Percentiles rank a stretch among this genome's conserved stretches.
Conservation (phyloP, 78 protist species). For the slime mould (Dictyostelium discoideum) region DNA sequence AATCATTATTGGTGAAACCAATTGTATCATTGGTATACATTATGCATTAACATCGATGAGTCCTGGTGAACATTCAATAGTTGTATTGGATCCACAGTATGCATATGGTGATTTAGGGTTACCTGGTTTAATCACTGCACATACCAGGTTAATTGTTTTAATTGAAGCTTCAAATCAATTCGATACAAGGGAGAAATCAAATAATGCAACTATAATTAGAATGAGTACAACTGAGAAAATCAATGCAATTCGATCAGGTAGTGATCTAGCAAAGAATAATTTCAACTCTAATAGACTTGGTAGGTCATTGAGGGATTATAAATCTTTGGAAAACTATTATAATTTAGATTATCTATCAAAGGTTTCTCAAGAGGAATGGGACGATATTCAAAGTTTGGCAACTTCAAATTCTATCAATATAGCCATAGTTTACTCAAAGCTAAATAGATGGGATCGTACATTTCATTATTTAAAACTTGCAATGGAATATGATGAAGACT, state of each 20-base stretch:
- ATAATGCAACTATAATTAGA: background rate
- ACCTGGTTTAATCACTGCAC: background rate
- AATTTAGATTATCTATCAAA: background rate
- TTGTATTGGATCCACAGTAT: background rate
- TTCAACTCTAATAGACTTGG: background rate
- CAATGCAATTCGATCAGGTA: background rate
- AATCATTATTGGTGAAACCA: background rate
- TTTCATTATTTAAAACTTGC: background rate
- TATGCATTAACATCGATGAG: background rate
- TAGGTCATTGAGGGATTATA: background rate
- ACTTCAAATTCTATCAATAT: background rate
- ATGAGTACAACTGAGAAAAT: background rate
- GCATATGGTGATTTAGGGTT: conserved; percentile 13
- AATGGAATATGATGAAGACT: background rate
- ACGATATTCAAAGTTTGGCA: background rate
- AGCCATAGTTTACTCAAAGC: background rate
- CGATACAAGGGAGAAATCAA: background rate
- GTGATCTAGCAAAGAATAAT: background rate
- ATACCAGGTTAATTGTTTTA: background rate
- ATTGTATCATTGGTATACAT: background rate
- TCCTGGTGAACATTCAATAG: background rate
- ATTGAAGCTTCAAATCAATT: background rate
- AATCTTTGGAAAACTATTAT: background rate
- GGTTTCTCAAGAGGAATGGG: background rate
- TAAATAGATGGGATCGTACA: conserved; percentile 13